Percentiles rank a stretch among this genome's conserved stretches.
These are phyloP conservation scores for Camelina laxa DNA, from an alignment of 345 rosid species.

Conservation along the genomic window DNA sequence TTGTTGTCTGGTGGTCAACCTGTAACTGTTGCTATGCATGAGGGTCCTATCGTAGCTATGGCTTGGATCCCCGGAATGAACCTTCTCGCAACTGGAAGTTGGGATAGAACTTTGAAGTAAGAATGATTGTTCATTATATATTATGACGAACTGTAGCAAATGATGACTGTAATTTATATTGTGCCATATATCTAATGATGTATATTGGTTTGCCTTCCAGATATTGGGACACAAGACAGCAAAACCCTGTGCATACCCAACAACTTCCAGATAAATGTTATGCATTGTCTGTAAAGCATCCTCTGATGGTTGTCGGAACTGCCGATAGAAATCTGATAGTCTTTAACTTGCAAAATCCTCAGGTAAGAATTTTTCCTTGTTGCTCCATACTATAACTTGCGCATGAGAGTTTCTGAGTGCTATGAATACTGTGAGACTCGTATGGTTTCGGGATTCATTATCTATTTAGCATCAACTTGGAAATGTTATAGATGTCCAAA, in stretches of 20 bases:
- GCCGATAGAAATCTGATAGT: constrained; percentile 92
- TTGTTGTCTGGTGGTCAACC: constrained; percentile 84
- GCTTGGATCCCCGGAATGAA: constrained; percentile 97
- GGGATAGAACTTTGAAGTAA: constrained; percentile 95
- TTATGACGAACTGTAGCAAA: background rate
- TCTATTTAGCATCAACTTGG: constrained; percentile 2
- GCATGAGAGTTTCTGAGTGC: background rate
- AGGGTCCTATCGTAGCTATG: constrained; percentile 76
- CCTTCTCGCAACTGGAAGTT: constrained; percentile 85
- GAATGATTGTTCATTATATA: background rate
- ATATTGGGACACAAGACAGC: constrained; percentile 94
- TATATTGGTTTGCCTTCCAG: constrained; percentile 45
- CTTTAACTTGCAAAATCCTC: constrained; percentile 88
- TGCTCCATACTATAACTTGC: constrained; percentile 1
- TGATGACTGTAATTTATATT: constrained; percentile 1
- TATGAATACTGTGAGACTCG: background rate
- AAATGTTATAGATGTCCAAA: background rate
- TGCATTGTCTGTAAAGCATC: constrained; percentile 80
- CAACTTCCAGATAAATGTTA: constrained; percentile 96
- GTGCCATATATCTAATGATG: background rate
- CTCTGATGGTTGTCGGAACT: constrained; percentile 96
- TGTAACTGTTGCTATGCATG: constrained; percentile 91
- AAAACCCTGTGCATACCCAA: constrained; percentile 87
- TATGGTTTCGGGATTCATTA: background rate
- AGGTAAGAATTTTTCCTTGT: constrained; percentile 52